Evolutionary conservation across 1,139 yeast genomes (phyloP).

Genomic region (Nakaseomyces glabratus): DNA sequence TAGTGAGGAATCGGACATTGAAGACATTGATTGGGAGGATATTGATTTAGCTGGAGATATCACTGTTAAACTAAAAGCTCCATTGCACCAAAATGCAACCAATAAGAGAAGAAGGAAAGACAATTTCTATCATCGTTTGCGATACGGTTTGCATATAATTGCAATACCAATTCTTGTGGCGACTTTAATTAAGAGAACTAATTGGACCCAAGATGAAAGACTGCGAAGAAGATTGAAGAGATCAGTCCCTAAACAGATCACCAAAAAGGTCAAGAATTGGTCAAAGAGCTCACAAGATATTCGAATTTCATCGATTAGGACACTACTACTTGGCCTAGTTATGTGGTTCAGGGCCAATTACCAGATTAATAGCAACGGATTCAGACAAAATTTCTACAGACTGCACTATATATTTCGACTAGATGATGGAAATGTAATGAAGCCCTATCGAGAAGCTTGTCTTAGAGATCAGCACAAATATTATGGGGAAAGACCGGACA

Average conservation of each 20-base stretch:
- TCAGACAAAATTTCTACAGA: conserved; percentile 20
- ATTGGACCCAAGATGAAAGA: conserved; percentile 17
- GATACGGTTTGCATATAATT: conserved; percentile 16
- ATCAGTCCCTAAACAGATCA: conserved; percentile 21
- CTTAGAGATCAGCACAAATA: conserved; percentile 12
- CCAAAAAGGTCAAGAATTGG: conserved; percentile 15
- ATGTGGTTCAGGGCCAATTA: conserved; percentile 23
- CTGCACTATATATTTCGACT: conserved; percentile 12
- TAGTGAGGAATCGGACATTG: conserved; percentile 1
- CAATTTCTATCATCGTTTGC: conserved; percentile 11
- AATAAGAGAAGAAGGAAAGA: conserved; percentile 8
- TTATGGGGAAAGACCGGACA: conserved; percentile 19
- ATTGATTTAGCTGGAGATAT: conserved; percentile 14
- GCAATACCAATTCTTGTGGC: conserved; percentile 18
- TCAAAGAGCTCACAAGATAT: not conserved
- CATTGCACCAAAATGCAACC: not conserved
- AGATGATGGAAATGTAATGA: conserved; percentile 1
- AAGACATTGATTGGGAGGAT: conserved; percentile 21
- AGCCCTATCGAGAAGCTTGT: conserved; percentile 4
- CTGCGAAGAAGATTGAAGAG: conserved; percentile 18
- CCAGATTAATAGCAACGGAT: conserved; percentile 24
- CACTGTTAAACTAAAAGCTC: conserved; percentile 5
- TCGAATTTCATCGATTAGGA: conserved; percentile 11
- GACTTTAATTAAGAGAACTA: conserved; percentile 11
- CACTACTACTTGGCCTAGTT: conserved; percentile 19